These are phyloP conservation scores for Lactarius quietus DNA, from an alignment of 768 basidiomycete genomes.

Conservation along the genomic window DNA sequence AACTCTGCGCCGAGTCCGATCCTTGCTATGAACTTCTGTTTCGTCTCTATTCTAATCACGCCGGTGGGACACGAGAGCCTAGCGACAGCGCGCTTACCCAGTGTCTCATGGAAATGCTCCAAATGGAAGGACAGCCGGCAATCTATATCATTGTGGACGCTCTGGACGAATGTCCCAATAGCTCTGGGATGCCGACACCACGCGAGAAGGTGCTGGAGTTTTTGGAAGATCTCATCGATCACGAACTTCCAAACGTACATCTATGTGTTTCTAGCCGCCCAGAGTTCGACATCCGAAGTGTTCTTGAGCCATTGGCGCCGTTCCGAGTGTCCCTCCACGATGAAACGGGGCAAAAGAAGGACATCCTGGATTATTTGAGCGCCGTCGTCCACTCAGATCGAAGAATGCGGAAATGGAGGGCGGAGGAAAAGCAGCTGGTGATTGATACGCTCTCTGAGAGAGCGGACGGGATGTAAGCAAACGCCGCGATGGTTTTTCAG, in stretches of 20 bases:
- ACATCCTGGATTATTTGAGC: neutral
- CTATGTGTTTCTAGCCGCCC: neutral
- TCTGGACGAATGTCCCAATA: neutral
- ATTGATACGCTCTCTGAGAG: conserved; percentile 1
- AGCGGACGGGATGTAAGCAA: neutral
- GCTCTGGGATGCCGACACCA: neutral
- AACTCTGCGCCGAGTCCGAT: neutral
- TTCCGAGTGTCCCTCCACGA: neutral
- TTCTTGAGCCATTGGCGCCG: neutral
- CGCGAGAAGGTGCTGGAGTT: neutral
- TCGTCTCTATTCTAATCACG: neutral
- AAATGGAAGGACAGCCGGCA: neutral
- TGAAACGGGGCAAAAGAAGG: neutral
- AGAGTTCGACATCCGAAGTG: neutral
- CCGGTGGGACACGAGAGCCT: neutral
- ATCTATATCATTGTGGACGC: neutral
- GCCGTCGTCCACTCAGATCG: neutral
- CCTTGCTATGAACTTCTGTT: neutral
- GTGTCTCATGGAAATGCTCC: neutral
- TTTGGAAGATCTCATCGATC: neutral
- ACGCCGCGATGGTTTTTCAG: neutral
- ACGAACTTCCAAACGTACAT: neutral
- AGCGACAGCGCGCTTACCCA: neutral
- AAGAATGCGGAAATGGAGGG: neutral
- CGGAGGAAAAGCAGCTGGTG: neutral